Evolutionary conservation across 192 early-diverging fungal genomes (phyloP).

Genomic region (Linnemannia schmuckeri): DNA sequence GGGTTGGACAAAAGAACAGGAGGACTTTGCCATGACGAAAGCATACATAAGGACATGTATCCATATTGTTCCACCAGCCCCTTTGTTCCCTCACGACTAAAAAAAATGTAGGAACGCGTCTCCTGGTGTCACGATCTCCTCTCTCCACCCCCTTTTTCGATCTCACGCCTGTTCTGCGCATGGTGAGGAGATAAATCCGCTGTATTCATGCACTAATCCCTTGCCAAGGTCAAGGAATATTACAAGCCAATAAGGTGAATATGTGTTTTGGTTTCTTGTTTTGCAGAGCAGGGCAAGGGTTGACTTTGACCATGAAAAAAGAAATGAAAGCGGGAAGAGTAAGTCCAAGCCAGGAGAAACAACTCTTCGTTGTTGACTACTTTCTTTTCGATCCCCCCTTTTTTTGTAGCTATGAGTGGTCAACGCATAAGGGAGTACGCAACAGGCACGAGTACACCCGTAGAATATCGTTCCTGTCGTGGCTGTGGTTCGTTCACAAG

Average conservation of each 20-base stretch:
- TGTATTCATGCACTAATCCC: slow-evolving; percentile 11
- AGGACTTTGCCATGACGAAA: slow-evolving; percentile 5
- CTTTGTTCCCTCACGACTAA: slow-evolving; percentile 14
- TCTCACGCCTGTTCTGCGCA: slow-evolving; percentile 18
- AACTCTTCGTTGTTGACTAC: neutral
- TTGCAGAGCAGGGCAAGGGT: neutral
- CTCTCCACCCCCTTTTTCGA: slow-evolving; percentile 22
- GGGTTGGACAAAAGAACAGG: neutral
- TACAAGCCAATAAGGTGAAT: neutral
- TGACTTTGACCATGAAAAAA: neutral
- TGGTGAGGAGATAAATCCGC: neutral
- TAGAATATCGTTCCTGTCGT: slow-evolving; percentile 16
- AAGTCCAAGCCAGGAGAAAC: neutral
- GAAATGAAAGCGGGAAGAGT: neutral
- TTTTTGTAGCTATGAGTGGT: neutral
- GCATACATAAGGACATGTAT: neutral
- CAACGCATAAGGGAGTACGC: neutral
- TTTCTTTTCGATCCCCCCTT: neutral
- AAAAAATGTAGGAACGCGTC: slow-evolving; percentile 5
- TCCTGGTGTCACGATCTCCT: slow-evolving; percentile 11
- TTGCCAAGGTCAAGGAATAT: neutral
- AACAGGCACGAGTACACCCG: neutral
- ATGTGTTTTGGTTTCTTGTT: neutral
- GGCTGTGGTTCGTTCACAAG: neutral
- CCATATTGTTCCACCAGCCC: slow-evolving; percentile 8